These are phyloP conservation scores for Colletotrichum sublineola DNA, from an alignment of 2,329 filamentous ascomycete species.

Conservation along the genomic window DNA sequence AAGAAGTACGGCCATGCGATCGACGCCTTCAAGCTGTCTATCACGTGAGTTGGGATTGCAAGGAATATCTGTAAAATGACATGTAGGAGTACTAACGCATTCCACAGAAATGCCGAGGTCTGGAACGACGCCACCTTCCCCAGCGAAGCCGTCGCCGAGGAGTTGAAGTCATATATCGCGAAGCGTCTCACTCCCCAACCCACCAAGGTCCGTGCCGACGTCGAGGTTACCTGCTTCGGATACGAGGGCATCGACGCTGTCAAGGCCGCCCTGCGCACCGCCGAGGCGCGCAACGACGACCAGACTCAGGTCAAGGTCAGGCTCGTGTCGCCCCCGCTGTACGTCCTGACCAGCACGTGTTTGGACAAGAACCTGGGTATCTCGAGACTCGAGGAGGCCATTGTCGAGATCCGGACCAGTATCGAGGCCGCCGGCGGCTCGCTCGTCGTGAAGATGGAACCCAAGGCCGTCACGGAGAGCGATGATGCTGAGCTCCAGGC, in stretches of 20 bases:
- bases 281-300: slow-evolving; percentile 91
- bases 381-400: slow-evolving; percentile 86
- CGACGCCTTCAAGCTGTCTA: slow-evolving; percentile 98
- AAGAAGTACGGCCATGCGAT: slow-evolving; percentile 97
- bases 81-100: slow-evolving; percentile 12
- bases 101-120: slow-evolving; percentile 85
- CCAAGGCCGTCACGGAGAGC: slow-evolving; percentile 98
- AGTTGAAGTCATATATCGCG: slow-evolving; percentile 94
- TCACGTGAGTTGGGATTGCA: slow-evolving; percentile 75
- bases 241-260: slow-evolving; percentile 99
- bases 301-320: slow-evolving; percentile 98
- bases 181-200: slow-evolving; percentile 97
- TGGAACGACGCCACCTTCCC: slow-evolving; percentile 95
- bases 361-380: slow-evolving; percentile 93
- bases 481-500: slow-evolving; percentile 97
- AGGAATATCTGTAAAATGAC: too few species aligned
- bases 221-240: slow-evolving; percentile 94
- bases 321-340: slow-evolving; percentile 96
- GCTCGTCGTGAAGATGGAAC: slow-evolving; percentile 96
- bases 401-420: slow-evolving; percentile 84
- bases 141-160: slow-evolving; percentile 85
- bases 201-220: slow-evolving; percentile 98
- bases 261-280: slow-evolving; percentile 90
- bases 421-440: slow-evolving; percentile 84
- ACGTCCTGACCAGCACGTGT: slow-evolving; percentile 95